Evolutionary conservation across 805 yeast species (phyloP).

Genomic region (Starmera caribaea): DNA sequence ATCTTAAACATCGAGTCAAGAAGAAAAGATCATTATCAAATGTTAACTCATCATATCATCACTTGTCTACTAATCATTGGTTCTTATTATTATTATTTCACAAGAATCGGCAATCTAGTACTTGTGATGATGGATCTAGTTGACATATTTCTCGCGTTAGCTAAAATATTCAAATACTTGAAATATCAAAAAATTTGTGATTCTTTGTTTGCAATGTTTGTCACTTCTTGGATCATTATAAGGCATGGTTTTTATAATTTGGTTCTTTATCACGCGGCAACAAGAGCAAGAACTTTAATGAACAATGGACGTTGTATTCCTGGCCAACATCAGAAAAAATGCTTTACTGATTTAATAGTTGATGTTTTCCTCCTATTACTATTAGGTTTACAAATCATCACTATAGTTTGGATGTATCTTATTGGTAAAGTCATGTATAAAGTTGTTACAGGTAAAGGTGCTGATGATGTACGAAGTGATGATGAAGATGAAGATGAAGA

Average conservation of each 20-base stretch:
- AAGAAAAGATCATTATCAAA: constrained; percentile 77
- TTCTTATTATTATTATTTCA: constrained; percentile 63
- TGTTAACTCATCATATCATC: constrained; percentile 83
- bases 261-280: constrained; percentile 49
- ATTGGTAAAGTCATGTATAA: constrained; percentile 61
- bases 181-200: constrained; percentile 57
- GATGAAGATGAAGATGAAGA: constrained; percentile 41
- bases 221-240: constrained; percentile 57
- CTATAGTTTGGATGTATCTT: constrained; percentile 65
- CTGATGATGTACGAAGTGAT: constrained; percentile 84
- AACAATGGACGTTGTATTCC: constrained; percentile 30
- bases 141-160: constrained; percentile 61
- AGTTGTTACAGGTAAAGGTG: constrained; percentile 63
- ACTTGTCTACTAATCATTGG: constrained; percentile 61
- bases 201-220: constrained; percentile 53
- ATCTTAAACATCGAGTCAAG: constrained; percentile 69
- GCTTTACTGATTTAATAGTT: constrained; percentile 39
- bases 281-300: constrained; percentile 37
- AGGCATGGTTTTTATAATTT: constrained; percentile 72
- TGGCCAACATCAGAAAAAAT: constrained; percentile 27
- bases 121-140: constrained; percentile 76
- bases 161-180: constrained; percentile 71
- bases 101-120: constrained; percentile 71
- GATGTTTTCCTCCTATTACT: constrained; percentile 43
- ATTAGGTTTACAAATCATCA: constrained; percentile 55